These are phyloP conservation scores for Artemisia annua DNA, from an alignment of 129 eudicot genomes.

Conservation along the genomic window DNA sequence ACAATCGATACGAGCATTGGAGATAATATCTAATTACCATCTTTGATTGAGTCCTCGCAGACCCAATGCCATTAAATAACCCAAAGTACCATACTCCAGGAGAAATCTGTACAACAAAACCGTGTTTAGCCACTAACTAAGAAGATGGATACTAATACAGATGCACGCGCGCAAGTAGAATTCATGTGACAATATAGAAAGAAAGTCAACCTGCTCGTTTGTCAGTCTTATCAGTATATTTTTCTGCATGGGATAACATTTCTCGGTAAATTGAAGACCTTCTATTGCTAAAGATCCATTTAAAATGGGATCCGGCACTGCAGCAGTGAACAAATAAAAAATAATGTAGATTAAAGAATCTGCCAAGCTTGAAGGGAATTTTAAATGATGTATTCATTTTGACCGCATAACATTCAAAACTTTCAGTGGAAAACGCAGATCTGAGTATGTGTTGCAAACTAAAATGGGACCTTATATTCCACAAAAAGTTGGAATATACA, in stretches of 20 bases:
- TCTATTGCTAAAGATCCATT: conserved; percentile 60
- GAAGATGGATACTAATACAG: background rate
- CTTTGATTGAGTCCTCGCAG: conserved; percentile 80
- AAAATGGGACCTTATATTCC: conserved; percentile 12
- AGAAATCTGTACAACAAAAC: conserved; percentile 51
- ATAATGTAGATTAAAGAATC: conserved; percentile 1
- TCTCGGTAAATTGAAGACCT: conserved; percentile 62
- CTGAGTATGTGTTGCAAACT: conserved; percentile 10
- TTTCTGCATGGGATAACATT: conserved; percentile 90
- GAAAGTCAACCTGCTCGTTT: conserved; percentile 72
- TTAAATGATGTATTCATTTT: background rate
- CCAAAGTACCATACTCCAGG: conserved; percentile 94
- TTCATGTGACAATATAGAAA: conserved; percentile 6
- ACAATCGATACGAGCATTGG: background rate
- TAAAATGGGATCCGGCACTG: conserved; percentile 59
- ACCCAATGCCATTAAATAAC: conserved; percentile 87
- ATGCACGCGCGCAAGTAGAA: too few relatives aligned
- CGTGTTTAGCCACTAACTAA: background rate
- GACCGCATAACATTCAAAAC: background rate
- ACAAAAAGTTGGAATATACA: conserved; percentile 9
- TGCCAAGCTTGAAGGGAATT: conserved; percentile 15
- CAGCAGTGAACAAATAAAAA: conserved; percentile 24
- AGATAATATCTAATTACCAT: conserved; percentile 55
- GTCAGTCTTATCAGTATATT: conserved; percentile 56
- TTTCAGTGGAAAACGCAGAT: background rate